phyloP scores from a whole-genome alignment of 257 asterid genomes.

The Lycium ferocissimum region DNA sequence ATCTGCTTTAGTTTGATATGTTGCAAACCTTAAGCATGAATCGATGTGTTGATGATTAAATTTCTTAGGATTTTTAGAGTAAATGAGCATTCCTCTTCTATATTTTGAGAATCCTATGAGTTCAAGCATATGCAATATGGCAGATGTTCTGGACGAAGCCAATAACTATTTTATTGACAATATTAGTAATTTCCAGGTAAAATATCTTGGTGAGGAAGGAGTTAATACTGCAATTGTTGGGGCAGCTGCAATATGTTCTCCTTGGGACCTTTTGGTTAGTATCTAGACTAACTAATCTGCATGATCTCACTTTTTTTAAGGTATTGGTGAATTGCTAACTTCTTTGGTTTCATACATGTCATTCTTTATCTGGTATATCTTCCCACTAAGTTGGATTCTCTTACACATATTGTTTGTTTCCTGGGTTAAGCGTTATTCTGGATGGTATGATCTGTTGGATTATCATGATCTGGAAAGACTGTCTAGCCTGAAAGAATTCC shows the following conservation, averaged over 20 bases:
- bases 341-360: neutral
- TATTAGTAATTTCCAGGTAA: conserved; percentile 55
- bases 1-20: neutral
- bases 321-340: neutral
- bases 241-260: conserved; percentile 92
- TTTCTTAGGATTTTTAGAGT: neutral
- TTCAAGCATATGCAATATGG: neutral
- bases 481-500: neutral
- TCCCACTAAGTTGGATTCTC: neutral
- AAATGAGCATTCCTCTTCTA: neutral
- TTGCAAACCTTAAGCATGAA: neutral
- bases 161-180: neutral
- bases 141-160: neutral
- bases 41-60: neutral
- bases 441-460: conserved; percentile 9
- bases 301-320: neutral
- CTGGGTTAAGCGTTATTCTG: neutral
- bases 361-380: neutral
- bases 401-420: neutral
- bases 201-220: conserved; percentile 89
- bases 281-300: conserved; percentile 7
- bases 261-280: conserved; percentile 98
- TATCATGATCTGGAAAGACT: conserved; percentile 16
- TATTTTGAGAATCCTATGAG: neutral
- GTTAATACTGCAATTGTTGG: conserved; percentile 63